phyloP scores from a whole-genome alignment of 2,329 filamentous ascomycete species.

The Diaporthe aspalathi region DNA sequence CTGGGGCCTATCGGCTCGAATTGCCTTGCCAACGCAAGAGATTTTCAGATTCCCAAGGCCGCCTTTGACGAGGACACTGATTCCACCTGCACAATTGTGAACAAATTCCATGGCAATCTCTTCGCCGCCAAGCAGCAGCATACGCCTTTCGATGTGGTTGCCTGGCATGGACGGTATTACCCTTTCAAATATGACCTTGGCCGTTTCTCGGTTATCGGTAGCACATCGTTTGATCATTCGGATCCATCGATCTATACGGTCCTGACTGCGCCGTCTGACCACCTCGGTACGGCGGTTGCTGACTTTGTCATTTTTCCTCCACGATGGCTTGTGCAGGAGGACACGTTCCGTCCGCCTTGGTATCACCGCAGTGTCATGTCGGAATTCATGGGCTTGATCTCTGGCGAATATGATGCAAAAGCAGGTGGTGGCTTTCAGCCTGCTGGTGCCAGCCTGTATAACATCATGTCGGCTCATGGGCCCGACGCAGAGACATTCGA shows the following conservation, averaged over 20 bases:
- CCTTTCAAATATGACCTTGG: constrained; percentile 86
- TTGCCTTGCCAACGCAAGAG: constrained; percentile 77
- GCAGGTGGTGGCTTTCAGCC: constrained; percentile 67
- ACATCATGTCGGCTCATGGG: constrained; percentile 76
- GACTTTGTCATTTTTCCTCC: constrained; percentile 81
- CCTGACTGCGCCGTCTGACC: constrained; percentile 69
- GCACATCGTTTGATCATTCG: constrained; percentile 79
- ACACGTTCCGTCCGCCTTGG: constrained; percentile 79
- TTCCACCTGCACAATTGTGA: constrained; percentile 61
- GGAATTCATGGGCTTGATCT: constrained; percentile 73
- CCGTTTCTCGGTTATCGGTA: constrained; percentile 81
- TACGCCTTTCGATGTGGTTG: constrained; percentile 82
- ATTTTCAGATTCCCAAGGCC: constrained; percentile 80
- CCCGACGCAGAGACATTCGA: constrained; percentile 69
- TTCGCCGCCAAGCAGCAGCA: constrained; percentile 75
- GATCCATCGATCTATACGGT: constrained; percentile 84
- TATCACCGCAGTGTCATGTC: constrained; percentile 77
- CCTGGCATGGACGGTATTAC: constrained; percentile 84
- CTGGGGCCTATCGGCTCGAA: constrained; percentile 80
- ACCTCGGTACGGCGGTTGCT: constrained; percentile 71
- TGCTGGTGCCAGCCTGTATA: constrained; percentile 71
- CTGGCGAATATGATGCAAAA: constrained; percentile 72
- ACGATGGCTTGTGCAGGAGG: constrained; percentile 75
- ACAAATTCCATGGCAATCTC: constrained; percentile 75
- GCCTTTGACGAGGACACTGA: constrained; percentile 70